Base-by-base conservation (phyloP, 441 rosid genomes). In the Arabidopsis hybrid region DNA sequence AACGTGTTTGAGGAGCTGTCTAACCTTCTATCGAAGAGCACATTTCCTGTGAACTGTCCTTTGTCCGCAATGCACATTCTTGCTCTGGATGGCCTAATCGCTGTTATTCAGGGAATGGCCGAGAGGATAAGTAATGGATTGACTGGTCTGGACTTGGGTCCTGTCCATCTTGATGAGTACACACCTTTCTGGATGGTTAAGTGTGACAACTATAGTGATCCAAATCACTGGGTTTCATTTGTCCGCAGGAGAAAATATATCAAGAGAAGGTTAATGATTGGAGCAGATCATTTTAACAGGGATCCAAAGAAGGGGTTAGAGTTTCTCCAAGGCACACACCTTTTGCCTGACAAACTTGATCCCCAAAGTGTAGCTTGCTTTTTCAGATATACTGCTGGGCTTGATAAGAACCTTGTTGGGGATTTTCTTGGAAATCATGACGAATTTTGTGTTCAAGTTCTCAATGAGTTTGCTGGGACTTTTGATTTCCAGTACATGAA, bases 301-400 rank as follows among this genome's bases (percentile, higher is more conserved):
- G 95, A 89, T 62, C 92, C 92, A 1, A 87, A 89, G 82, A 89
- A 89, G 75, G 95, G 95, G 72, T 73, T 89, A 65, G 92, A 89
- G 80, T 86, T 86, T 80, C 92, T 89, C 52, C 95, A 89, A 84
- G 95, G 89, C 76, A 87, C 88, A 11, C 92, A 89, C 83, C 92
- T 89, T 74, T 76, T 89, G 75, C 95, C 95, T 29, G 95, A 88
- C 71, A 85, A 87, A 79, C 95, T 89, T 80, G 92, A 89, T 75
- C 95, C 95, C 29, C 91, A 89, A 79, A 89, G 95, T 72, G 95
- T 89, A n/a, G 95, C 95, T 55, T 89, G 91, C 83, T 89, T 89
- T 76, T 89, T 89, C 82, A 86, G 91, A 79, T 88, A 87, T 74
- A 87, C 95, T 57, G 88, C 92, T 56, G n/a, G n/a, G n/a, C n/a